A percentile compares a stretch with the other conserved stretches of the same genome.
Conservation (phyloP, 768 basidiomycete genomes). For the Peribolospora baueri region DNA sequence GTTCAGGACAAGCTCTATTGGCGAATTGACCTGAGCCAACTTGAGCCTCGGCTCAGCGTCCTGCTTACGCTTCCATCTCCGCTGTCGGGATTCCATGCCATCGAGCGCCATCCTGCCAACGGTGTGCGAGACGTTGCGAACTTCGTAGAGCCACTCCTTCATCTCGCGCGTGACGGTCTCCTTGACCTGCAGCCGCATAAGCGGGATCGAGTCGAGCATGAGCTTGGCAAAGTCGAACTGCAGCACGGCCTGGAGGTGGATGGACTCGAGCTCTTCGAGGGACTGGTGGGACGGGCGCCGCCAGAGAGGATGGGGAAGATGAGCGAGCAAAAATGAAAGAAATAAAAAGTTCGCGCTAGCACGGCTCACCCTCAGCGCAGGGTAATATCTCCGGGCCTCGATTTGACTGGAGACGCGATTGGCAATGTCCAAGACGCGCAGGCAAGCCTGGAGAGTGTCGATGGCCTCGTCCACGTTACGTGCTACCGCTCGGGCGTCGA, state of each 20-base stretch:
- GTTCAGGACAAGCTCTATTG: slow-evolving; percentile 64
- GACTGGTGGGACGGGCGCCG: slow-evolving; percentile 30
- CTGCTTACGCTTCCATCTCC: slow-evolving; percentile 60
- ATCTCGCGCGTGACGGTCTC: slow-evolving; percentile 80
- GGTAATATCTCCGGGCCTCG: slow-evolving; percentile 82
- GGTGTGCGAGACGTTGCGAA: slow-evolving; percentile 60
- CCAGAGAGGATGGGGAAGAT: background rate
- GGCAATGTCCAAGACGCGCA: slow-evolving; percentile 77
- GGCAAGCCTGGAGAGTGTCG: slow-evolving; percentile 75
- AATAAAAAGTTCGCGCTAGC: slow-evolving; percentile 8
- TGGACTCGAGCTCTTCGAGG: slow-evolving; percentile 70
- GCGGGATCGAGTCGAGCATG: slow-evolving; percentile 72
- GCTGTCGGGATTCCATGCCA: slow-evolving; percentile 57
- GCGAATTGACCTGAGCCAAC: slow-evolving; percentile 34
- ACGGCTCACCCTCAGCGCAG: slow-evolving; percentile 61
- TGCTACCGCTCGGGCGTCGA: slow-evolving; percentile 79
- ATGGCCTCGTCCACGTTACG: slow-evolving; percentile 89
- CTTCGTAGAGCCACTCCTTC: slow-evolving; percentile 91
- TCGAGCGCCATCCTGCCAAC: slow-evolving; percentile 74
- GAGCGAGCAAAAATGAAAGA: background rate
- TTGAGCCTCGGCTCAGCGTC: slow-evolving; percentile 40
- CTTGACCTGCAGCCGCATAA: slow-evolving; percentile 65
- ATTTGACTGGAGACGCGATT: slow-evolving; percentile 84
- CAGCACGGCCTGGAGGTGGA: slow-evolving; percentile 53
- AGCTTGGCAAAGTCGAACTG: slow-evolving; percentile 84